These are phyloP conservation scores for Psidium friedrichsthalianum DNA, from an alignment of 345 rosid species.

Conservation along the genomic window DNA sequence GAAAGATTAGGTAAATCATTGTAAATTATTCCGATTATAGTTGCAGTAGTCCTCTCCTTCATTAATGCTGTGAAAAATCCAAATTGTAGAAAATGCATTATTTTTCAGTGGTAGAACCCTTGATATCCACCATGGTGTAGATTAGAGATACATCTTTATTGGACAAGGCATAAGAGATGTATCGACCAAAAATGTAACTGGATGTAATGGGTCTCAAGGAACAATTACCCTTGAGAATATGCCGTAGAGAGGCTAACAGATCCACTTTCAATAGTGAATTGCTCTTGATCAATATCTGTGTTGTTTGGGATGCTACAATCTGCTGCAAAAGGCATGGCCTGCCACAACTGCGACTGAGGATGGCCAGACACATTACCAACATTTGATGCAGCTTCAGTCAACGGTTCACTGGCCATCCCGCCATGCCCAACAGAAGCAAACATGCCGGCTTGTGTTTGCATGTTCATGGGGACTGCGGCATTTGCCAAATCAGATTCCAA, in stretches of 20 bases:
- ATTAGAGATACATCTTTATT: not conserved
- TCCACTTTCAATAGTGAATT: conserved; percentile 14
- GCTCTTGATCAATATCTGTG: conserved; percentile 16
- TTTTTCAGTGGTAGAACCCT: not conserved
- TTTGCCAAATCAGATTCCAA: conserved; percentile 31
- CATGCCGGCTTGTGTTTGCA: conserved; percentile 19
- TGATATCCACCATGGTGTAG: not conserved
- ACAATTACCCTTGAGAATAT: conserved; percentile 57
- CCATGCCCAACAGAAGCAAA: conserved; percentile 26
- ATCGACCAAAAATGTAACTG: not conserved
- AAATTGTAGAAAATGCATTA: not conserved
- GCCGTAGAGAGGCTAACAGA: conserved; percentile 32
- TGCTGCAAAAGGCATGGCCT: conserved; percentile 13
- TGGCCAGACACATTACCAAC: conserved; percentile 35
- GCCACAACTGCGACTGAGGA: conserved; percentile 35
- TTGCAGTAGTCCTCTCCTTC: not conserved
- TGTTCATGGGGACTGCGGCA: conserved; percentile 17
- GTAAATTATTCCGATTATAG: not conserved
- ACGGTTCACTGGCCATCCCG: conserved; percentile 16
- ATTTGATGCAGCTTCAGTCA: conserved; percentile 27
- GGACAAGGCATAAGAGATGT: not conserved
- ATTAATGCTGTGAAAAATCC: not conserved
- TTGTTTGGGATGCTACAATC: conserved; percentile 17
- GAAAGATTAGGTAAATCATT: not conserved
- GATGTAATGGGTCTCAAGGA: not conserved